Conservation (phyloP, 768 basidiomycete genomes). For the Clitopilus passeckerianus region DNA sequence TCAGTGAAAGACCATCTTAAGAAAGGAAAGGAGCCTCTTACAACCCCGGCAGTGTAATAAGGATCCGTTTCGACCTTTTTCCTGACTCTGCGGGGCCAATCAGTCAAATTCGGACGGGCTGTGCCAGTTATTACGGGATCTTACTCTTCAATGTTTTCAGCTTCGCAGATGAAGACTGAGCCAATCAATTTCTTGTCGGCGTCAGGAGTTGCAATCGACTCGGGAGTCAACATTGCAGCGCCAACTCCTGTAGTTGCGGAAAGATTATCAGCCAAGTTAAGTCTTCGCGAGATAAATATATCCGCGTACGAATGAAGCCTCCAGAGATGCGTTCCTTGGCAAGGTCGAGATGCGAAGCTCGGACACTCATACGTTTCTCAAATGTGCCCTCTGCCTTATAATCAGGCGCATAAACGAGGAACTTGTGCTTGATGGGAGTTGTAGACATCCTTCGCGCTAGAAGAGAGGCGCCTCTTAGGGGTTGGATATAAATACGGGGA, state of each 20-base stretch:
- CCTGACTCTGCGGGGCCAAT: slow-evolving; percentile 23
- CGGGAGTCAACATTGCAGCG: slow-evolving; percentile 55
- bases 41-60: slow-evolving; percentile 38
- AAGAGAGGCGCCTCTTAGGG: neutral
- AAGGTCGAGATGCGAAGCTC: slow-evolving; percentile 43
- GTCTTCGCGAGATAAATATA: neutral
- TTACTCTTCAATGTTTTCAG: slow-evolving; percentile 45
- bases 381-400: slow-evolving; percentile 54
- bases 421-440: slow-evolving; percentile 18
- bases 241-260: slow-evolving; percentile 38
- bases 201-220: slow-evolving; percentile 40
- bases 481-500: neutral
- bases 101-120: neutral
- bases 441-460: neutral
- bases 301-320: slow-evolving; percentile 46
- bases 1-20: neutral
- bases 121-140: slow-evolving; percentile 2
- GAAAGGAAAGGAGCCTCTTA: slow-evolving; percentile 12
- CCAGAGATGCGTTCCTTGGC: slow-evolving; percentile 34
- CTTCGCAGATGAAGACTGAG: slow-evolving; percentile 52
- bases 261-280: neutral
- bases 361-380: slow-evolving; percentile 50
- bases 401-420: slow-evolving; percentile 67
- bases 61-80: slow-evolving; percentile 33
- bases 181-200: slow-evolving; percentile 55